Evolutionary conservation across 2,329 filamentous ascomycete species (phyloP).

Genomic region (Fusarium protoensiforme): DNA sequence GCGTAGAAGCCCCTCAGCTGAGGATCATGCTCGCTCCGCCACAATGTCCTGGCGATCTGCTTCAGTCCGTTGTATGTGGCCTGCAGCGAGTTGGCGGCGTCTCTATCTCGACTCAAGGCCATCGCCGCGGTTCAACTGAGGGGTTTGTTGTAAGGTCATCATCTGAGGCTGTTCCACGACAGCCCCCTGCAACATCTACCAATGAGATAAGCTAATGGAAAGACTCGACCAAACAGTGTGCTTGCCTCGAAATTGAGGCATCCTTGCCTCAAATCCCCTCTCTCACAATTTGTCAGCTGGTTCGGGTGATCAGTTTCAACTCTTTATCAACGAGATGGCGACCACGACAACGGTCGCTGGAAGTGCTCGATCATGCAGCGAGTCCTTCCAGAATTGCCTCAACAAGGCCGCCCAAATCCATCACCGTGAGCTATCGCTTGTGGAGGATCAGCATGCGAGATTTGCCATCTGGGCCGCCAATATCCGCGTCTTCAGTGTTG

Average conservation of each 20-base stretch:
- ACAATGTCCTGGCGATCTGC: not conserved
- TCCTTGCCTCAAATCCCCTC: not conserved
- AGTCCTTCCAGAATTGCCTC: conserved; percentile 4
- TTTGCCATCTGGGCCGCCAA: not conserved
- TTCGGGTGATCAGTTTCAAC: not conserved
- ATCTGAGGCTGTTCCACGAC: not conserved
- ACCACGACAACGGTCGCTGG: not conserved
- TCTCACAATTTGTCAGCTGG: not conserved
- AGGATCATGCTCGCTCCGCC: not conserved
- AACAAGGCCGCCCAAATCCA: not conserved
- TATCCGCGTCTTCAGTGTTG: not conserved
- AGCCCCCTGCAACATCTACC: not conserved
- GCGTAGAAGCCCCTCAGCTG: not conserved
- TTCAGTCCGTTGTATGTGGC: not conserved
- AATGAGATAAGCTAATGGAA: not conserved
- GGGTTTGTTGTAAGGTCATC: not conserved
- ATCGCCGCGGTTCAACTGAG: not conserved
- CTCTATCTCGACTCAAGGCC: not conserved
- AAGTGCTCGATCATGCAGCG: not conserved
- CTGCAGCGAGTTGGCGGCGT: not conserved
- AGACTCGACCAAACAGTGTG: not conserved
- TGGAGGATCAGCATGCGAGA: not conserved
- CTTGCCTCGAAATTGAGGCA: not conserved
- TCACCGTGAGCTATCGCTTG: not conserved
- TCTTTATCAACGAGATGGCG: not conserved